phyloP scores from a whole-genome alignment of 2,329 filamentous ascomycete species.

The Fusarium liriodendri region DNA sequence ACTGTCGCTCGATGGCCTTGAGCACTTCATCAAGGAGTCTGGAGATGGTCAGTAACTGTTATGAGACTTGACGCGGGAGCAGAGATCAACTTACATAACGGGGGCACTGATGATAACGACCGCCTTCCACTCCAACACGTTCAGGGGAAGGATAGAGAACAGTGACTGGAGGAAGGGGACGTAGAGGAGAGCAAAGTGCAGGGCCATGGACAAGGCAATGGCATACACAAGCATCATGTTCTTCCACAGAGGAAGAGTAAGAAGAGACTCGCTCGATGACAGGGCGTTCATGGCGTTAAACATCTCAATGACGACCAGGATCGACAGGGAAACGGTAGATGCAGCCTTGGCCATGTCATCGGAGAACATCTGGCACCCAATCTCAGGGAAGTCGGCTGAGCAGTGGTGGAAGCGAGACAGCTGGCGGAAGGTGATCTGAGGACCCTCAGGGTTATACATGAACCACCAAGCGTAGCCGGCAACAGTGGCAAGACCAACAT shows the following conservation, averaged over 20 bases:
- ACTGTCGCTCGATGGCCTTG: constrained; percentile 79
- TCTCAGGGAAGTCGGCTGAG: constrained; percentile 84
- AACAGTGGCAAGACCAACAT: constrained; percentile 94
- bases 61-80: not conserved
- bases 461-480: constrained; percentile 99
- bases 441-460: constrained; percentile 92
- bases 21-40: constrained; percentile 86
- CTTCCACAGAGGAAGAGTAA: constrained; percentile 95
- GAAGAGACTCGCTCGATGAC: constrained; percentile 91
- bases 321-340: constrained; percentile 91
- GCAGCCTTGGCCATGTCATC: constrained; percentile 89
- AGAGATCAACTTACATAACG: constrained; percentile 78
- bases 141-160: constrained; percentile 91
- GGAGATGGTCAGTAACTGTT: constrained; percentile 37
- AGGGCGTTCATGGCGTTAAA: constrained; percentile 99
- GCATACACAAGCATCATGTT: constrained; percentile 99
- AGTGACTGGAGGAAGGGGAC: constrained; percentile 87
- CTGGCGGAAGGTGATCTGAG: constrained; percentile 91
- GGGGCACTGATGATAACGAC: constrained; percentile 89
- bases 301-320: constrained; percentile 98
- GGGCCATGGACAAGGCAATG: constrained; percentile 89
- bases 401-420: constrained; percentile 95
- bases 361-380: constrained; percentile 92
- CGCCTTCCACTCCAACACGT: constrained; percentile 90
- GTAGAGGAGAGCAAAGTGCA: constrained; percentile 96